Percentiles rank a stretch among this genome's conserved stretches.
Conservation (phyloP, 441 rosid genomes). For the Populus hybrid region DNA sequence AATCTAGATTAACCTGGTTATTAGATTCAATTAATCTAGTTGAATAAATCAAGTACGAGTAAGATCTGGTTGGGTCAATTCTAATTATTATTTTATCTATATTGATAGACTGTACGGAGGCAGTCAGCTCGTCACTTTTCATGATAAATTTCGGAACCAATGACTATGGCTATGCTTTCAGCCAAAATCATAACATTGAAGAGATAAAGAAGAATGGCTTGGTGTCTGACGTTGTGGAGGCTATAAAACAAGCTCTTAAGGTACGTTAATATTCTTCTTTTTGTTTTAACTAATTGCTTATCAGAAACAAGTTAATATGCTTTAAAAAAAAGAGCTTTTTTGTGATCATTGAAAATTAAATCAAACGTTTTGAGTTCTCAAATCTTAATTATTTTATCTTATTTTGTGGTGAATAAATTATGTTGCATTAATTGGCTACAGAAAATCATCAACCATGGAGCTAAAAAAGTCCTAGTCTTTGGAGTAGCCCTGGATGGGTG, state of each 20-base stretch:
- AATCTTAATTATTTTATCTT: too few species aligned
- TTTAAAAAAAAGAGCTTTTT: too few species aligned
- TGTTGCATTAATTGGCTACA: neutral
- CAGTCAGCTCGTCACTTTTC: slow-evolving; percentile 9
- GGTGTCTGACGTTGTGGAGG: neutral
- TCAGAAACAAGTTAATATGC: too few species aligned
- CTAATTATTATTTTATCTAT: too few species aligned
- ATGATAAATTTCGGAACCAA: slow-evolving; percentile 10
- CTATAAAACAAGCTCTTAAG: neutral
- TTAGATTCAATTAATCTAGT: too few species aligned
- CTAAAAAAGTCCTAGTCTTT: slow-evolving; percentile 2
- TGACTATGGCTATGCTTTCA: neutral
- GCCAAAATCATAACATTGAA: neutral
- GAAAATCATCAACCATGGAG: neutral
- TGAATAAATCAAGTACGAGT: too few species aligned
- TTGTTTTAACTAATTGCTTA: too few species aligned
- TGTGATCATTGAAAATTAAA: too few species aligned
- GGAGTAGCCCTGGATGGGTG: slow-evolving; percentile 9
- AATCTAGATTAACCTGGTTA: too few species aligned
- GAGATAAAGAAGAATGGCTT: neutral
- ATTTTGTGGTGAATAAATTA: too few species aligned
- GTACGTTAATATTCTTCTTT: neutral
- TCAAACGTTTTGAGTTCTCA: too few species aligned
- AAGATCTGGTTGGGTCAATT: too few species aligned
- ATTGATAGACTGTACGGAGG: neutral